Percentiles rank a stretch among this genome's conserved stretches.
These are phyloP conservation scores for Chrysanthemum makinoi DNA, from an alignment of 129 eudicot species.

Conservation along the genomic window DNA sequence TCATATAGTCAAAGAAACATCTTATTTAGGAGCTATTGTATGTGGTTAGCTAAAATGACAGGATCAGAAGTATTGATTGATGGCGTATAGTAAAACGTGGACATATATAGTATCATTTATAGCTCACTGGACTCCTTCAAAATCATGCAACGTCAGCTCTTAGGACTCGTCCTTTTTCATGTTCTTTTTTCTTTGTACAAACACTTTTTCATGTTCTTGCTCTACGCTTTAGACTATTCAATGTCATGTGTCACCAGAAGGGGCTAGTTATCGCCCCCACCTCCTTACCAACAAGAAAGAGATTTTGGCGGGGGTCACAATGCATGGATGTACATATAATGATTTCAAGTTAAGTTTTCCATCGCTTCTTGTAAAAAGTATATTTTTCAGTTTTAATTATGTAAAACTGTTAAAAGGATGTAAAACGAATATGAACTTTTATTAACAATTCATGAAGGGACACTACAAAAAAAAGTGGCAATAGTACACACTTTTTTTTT, in stretches of 20 bases:
- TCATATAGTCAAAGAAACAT: too few species aligned
- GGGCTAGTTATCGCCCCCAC: constrained; percentile 1
- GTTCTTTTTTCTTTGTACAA: not conserved
- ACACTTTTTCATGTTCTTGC: constrained; percentile 6
- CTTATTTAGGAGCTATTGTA: too few species aligned
- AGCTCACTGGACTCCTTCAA: not conserved
- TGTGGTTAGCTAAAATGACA: not conserved
- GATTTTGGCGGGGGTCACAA: too few species aligned
- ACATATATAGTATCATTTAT: not conserved
- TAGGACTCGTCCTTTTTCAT: not conserved
- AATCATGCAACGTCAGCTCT: not conserved
- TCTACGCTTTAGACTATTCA: not conserved
- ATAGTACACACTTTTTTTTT: too few species aligned
- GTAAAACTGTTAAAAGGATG: too few species aligned
- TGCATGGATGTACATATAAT: too few species aligned
- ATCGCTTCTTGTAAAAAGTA: too few species aligned
- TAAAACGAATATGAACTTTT: too few species aligned
- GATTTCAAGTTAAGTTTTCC: too few species aligned
- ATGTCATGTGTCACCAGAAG: not conserved
- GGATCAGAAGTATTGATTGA: not conserved
- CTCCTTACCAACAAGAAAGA: constrained; percentile 3
- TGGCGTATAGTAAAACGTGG: not conserved
- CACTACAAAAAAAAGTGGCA: too few species aligned
- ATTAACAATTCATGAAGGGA: too few species aligned
- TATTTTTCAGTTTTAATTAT: too few species aligned